A percentile compares a stretch with the other conserved stretches of the same genome.
Evolutionary conservation across 805 yeast species (phyloP).

Genomic region (Wickerhamomyces alni): DNA sequence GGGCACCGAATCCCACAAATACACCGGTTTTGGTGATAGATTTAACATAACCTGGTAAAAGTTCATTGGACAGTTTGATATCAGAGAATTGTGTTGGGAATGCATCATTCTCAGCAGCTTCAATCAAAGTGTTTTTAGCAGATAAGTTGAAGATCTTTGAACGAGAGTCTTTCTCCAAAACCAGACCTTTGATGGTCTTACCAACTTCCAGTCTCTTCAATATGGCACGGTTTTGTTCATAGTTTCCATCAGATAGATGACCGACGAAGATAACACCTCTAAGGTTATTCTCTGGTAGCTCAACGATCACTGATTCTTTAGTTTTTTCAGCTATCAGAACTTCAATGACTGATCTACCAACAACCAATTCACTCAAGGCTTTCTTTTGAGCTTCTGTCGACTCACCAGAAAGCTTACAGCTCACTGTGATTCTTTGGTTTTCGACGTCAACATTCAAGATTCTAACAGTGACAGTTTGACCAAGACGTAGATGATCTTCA

Average conservation of each 20-base stretch:
- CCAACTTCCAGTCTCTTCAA: constrained; percentile 64
- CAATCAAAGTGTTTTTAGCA: constrained; percentile 59
- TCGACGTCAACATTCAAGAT: constrained; percentile 51
- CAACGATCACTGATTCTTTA: constrained; percentile 66
- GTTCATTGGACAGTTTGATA: constrained; percentile 39
- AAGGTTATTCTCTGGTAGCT: constrained; percentile 39
- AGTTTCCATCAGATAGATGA: constrained; percentile 72
- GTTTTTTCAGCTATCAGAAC: constrained; percentile 68
- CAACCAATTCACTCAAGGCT: constrained; percentile 39
- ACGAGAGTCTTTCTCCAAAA: constrained; percentile 60
- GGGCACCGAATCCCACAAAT: constrained; percentile 76
- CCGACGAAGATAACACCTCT: constrained; percentile 71
- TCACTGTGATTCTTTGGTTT: constrained; percentile 53
- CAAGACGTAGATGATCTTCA: constrained; percentile 68
- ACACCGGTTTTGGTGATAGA: constrained; percentile 76
- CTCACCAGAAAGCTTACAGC: constrained; percentile 63
- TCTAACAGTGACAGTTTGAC: constrained; percentile 77
- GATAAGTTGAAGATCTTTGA: constrained; percentile 58
- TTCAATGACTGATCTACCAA: constrained; percentile 57
- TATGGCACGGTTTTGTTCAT: constrained; percentile 62
- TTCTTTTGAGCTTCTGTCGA: constrained; percentile 40
- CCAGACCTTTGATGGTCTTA: constrained; percentile 48
- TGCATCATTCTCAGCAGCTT: constrained; percentile 45
- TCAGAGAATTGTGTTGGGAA: constrained; percentile 62
- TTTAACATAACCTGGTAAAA: constrained; percentile 68